Conservation (phyloP, 768 basidiomycete genomes). For the Boletus pseudopeckii region DNA sequence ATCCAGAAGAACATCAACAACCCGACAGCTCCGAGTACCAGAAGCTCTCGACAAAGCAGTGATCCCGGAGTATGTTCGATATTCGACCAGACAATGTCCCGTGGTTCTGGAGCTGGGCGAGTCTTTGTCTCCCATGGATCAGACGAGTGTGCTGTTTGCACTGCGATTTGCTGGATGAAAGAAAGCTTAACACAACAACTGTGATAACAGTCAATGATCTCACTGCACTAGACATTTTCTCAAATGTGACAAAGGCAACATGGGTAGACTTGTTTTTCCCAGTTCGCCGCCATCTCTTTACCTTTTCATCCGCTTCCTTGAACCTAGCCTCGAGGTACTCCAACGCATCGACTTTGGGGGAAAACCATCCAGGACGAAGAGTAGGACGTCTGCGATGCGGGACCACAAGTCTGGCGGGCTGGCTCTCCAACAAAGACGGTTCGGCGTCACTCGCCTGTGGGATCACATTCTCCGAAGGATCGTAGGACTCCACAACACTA, state of each 20-base stretch:
- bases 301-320: slow-evolving; percentile 76
- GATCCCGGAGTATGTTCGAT: slow-evolving; percentile 64
- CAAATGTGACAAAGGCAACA: slow-evolving; percentile 93
- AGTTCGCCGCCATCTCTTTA: slow-evolving; percentile 64
- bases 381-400: slow-evolving; percentile 78
- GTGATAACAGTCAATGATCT: slow-evolving; percentile 25
- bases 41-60: slow-evolving; percentile 60
- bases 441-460: slow-evolving; percentile 49
- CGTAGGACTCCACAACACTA: slow-evolving; percentile 77
- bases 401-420: slow-evolving; percentile 58
- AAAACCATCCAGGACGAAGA: slow-evolving; percentile 71
- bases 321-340: slow-evolving; percentile 84
- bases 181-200: not conserved
- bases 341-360: slow-evolving; percentile 78
- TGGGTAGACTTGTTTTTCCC: slow-evolving; percentile 81
- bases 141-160: slow-evolving; percentile 77
- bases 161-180: slow-evolving; percentile 70
- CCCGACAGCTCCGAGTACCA: slow-evolving; percentile 67
- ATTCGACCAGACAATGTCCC: slow-evolving; percentile 94
- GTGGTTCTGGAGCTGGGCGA: slow-evolving; percentile 83
- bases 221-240: slow-evolving; percentile 91
- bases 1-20: slow-evolving; percentile 88
- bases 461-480: slow-evolving; percentile 58
- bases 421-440: slow-evolving; percentile 49
- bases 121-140: slow-evolving; percentile 65